Conservation (phyloP, 805 yeast genomes). For the Nadsonia fulvescens region DNA sequence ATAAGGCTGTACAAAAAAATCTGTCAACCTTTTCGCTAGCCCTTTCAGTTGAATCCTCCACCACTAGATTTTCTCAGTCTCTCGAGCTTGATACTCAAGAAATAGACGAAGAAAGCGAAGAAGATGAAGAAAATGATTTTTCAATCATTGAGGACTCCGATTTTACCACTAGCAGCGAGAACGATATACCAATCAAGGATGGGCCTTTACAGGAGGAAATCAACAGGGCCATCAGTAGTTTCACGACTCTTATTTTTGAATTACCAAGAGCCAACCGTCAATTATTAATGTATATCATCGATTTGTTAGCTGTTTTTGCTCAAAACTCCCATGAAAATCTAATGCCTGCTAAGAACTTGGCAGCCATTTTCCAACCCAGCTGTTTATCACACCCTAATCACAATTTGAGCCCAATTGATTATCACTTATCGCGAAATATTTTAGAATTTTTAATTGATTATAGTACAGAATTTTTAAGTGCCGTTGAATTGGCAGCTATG, state of each 20-base stretch:
- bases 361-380: conserved; percentile 93
- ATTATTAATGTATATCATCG: conserved; percentile 67
- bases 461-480: conserved; percentile 56
- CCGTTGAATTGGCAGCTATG: conserved; percentile 17
- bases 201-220: conserved; percentile 7
- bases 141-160: neutral
- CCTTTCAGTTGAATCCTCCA: no score
- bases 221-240: conserved; percentile 41
- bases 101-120: no score
- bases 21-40: no score
- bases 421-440: conserved; percentile 66
- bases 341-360: conserved; percentile 83
- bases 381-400: conserved; percentile 84
- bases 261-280: conserved; percentile 66
- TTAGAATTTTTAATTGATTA: conserved; percentile 79
- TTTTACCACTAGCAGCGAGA: no score
- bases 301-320: conserved; percentile 68
- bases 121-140: neutral
- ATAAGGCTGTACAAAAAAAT: conserved; percentile 26
- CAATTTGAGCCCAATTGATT: conserved; percentile 82
- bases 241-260: conserved; percentile 44
- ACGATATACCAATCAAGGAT: neutral
- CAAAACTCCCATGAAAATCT: conserved; percentile 57
- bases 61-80: no score
- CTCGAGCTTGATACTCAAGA: no score